Evolutionary conservation across 116 monocot species (phyloP).

Genomic region (Iris pallida): DNA sequence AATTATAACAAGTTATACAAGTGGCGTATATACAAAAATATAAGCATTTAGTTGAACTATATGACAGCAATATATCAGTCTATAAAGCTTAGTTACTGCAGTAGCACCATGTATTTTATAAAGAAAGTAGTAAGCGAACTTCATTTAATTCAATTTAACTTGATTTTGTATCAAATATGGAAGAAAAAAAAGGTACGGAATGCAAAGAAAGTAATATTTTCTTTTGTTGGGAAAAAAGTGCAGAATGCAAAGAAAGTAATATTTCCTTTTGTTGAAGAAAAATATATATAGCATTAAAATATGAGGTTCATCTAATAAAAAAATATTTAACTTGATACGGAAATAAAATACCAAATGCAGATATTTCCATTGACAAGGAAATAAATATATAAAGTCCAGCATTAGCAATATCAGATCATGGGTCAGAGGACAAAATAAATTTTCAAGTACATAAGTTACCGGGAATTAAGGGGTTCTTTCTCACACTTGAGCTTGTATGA

Average conservation of each 20-base stretch:
- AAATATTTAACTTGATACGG: background rate
- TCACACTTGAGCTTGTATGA: constrained; percentile 94
- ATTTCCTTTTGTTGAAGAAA: too few species aligned
- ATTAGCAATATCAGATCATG: background rate
- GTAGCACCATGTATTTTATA: background rate
- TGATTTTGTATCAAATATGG: background rate
- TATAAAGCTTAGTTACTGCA: background rate
- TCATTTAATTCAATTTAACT: background rate
- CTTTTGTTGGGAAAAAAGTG: background rate
- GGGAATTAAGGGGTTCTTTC: constrained; percentile 70
- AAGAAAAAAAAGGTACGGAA: too few species aligned
- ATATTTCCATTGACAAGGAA: background rate
- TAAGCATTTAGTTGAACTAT: too few species aligned
- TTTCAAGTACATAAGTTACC: constrained; percentile 38
- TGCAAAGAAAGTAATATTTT: too few species aligned
- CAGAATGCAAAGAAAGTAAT: background rate
- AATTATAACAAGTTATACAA: background rate
- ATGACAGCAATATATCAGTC: background rate
- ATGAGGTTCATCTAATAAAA: background rate
- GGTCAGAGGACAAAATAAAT: background rate
- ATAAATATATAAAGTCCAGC: background rate
- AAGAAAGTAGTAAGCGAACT: background rate
- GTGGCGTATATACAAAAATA: background rate
- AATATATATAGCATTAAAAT: background rate
- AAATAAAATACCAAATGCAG: background rate